phyloP scores from a whole-genome alignment of 257 asterid genomes.

The Solanum chmielewskii region DNA sequence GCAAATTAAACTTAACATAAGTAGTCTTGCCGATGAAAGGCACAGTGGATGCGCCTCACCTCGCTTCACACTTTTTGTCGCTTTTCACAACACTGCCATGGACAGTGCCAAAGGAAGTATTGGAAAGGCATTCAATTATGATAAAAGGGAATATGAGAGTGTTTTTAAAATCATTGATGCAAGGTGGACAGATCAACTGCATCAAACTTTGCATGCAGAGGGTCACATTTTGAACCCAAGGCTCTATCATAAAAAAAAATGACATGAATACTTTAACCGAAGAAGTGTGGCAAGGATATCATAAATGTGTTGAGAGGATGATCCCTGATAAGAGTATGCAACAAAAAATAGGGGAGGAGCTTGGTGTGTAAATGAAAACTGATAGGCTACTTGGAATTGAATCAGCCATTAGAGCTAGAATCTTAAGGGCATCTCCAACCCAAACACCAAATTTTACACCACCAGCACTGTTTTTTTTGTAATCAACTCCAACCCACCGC shows the following conservation, averaged over 20 bases:
- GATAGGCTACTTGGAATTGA: neutral
- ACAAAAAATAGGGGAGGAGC: neutral
- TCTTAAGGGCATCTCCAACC: neutral
- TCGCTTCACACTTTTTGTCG: neutral
- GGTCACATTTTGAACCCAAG: neutral
- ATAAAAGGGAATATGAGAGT: neutral
- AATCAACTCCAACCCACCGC: too few relatives aligned
- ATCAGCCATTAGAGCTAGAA: neutral
- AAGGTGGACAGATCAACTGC: neutral
- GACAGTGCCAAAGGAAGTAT: neutral
- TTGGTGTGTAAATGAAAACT: neutral
- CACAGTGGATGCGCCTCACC: neutral
- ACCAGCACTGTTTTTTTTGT: too few relatives aligned
- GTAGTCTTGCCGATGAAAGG: neutral
- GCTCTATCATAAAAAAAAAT: neutral
- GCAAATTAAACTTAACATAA: neutral
- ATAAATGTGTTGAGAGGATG: neutral
- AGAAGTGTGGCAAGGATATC: neutral
- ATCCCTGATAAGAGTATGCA: neutral
- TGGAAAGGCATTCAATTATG: neutral
- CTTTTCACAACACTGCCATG: neutral
- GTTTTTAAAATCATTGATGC: neutral
- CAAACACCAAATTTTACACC: too few relatives aligned
- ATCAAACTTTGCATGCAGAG: neutral
- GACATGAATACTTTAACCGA: neutral